Percentiles rank a stretch among this genome's conserved stretches.
phyloP scores from a whole-genome alignment of 208 protist species.

The Leishmania gerbilli region DNA sequence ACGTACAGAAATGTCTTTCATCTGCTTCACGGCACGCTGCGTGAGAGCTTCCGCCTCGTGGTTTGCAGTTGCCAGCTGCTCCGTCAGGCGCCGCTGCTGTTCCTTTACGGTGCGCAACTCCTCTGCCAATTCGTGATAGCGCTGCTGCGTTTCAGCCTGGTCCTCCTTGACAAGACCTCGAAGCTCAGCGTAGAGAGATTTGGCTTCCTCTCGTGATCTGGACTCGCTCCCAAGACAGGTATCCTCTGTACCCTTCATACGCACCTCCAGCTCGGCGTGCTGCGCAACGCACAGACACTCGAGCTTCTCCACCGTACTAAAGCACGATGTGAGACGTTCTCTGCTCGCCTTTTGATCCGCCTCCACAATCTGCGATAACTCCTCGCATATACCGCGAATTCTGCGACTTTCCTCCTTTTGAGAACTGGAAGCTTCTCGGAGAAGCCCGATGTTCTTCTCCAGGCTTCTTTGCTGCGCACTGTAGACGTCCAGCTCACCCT shows the following conservation, averaged over 20 bases:
- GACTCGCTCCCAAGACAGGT: background rate
- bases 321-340: conserved; percentile 18
- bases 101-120: conserved; percentile 18
- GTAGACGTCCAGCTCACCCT: background rate
- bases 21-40: conserved; percentile 3
- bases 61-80: conserved; percentile 6
- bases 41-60: background rate
- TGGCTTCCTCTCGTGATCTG: conserved; percentile 15
- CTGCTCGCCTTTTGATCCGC: conserved; percentile 14
- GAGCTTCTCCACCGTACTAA: conserved; percentile 26
- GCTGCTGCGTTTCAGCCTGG: conserved; percentile 6
- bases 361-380: conserved; percentile 17
- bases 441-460: conserved; percentile 1
- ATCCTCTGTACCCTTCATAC: conserved; percentile 6
- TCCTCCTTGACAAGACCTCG: conserved; percentile 4
- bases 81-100: conserved; percentile 20
- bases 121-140: conserved; percentile 12
- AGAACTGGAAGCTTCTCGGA: background rate
- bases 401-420: conserved; percentile 11
- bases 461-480: background rate
- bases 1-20: conserved; percentile 18
- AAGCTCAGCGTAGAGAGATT: conserved; percentile 20
- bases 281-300: conserved; percentile 19
- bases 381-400: conserved; percentile 12
- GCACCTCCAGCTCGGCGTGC: background rate